A percentile compares a stretch with the other conserved stretches of the same genome.
These are phyloP conservation scores for Sechiopsis laciniata DNA, from an alignment of 306 rosid species.

Conservation along the genomic window DNA sequence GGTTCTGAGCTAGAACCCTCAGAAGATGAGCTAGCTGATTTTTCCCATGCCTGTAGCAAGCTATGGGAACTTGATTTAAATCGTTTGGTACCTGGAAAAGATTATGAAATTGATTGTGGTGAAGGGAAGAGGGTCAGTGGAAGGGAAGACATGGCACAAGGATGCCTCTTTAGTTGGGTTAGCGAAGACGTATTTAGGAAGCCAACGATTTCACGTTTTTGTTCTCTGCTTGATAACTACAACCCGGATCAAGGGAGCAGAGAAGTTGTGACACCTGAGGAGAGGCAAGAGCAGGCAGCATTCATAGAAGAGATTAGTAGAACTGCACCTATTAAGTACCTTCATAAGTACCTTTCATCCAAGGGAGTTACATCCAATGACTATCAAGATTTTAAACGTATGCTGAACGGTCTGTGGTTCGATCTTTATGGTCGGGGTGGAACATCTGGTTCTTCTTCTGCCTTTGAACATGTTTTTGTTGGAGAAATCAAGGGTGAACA, in stretches of 20 bases:
- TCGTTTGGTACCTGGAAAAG: slow-evolving; percentile 67
- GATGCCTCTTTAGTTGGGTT: slow-evolving; percentile 65
- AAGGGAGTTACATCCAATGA: slow-evolving; percentile 52
- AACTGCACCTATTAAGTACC: slow-evolving; percentile 84
- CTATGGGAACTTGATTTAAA: slow-evolving; percentile 84
- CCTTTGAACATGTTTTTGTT: slow-evolving; percentile 94
- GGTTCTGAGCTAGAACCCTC: slow-evolving; percentile 52
- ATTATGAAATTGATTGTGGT: slow-evolving; percentile 91
- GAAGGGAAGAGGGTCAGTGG: slow-evolving; percentile 77
- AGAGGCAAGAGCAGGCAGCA: slow-evolving; percentile 86
- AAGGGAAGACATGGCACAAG: slow-evolving; percentile 68
- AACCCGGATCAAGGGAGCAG: slow-evolving; percentile 68
- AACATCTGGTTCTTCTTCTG: slow-evolving; percentile 78
- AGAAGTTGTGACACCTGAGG: slow-evolving; percentile 89
- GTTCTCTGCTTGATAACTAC: slow-evolving; percentile 84
- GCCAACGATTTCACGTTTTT: slow-evolving; percentile 75
- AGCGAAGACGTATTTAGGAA: slow-evolving; percentile 57
- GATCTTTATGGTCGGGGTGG: slow-evolving; percentile 91
- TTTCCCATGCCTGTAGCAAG: slow-evolving; percentile 64
- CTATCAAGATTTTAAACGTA: slow-evolving; percentile 62
- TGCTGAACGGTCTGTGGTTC: slow-evolving; percentile 63
- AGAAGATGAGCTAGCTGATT: slow-evolving; percentile 62
- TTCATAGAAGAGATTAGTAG: slow-evolving; percentile 92
- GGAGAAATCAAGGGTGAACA: slow-evolving; percentile 80
- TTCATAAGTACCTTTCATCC: slow-evolving; percentile 63